phyloP scores from a whole-genome alignment of 257 asterid genomes.

The Solanum pennellii region DNA sequence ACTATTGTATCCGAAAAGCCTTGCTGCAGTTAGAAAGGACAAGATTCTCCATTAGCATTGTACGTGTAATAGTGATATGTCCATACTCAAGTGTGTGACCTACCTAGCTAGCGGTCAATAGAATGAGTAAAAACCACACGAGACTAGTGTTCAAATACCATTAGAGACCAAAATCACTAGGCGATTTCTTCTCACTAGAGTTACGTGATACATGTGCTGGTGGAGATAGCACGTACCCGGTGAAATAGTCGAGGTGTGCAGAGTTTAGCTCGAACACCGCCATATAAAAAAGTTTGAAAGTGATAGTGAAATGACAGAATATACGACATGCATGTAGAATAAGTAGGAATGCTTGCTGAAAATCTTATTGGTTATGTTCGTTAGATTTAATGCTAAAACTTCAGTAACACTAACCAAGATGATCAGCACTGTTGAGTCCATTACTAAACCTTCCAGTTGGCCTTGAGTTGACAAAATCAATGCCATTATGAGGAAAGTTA shows the following conservation, averaged over 20 bases:
- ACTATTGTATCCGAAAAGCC: slow-evolving; percentile 45
- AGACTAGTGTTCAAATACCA: neutral
- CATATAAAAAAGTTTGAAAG: neutral
- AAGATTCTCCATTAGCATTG: neutral
- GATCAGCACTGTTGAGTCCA: slow-evolving; percentile 63
- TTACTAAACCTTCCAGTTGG: slow-evolving; percentile 84
- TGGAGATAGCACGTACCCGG: neutral
- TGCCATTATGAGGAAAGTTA: slow-evolving; percentile 40
- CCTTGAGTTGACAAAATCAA: slow-evolving; percentile 45
- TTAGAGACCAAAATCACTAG: neutral
- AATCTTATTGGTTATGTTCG: neutral
- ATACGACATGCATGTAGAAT: neutral
- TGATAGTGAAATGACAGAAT: neutral
- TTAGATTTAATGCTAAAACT: neutral
- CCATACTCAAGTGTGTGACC: neutral
- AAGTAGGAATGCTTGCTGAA: neutral
- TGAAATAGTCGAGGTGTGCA: neutral
- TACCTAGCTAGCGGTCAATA: neutral
- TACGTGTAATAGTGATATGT: neutral
- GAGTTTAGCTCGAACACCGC: neutral
- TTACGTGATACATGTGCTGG: neutral
- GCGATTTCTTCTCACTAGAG: neutral
- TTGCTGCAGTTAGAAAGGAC: slow-evolving; percentile 30
- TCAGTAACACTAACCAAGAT: slow-evolving; percentile 25
- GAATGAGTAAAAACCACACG: neutral